Evolutionary conservation across 2,329 filamentous ascomycete genomes (phyloP).

Genomic region (Blumeriella jaapii): DNA sequence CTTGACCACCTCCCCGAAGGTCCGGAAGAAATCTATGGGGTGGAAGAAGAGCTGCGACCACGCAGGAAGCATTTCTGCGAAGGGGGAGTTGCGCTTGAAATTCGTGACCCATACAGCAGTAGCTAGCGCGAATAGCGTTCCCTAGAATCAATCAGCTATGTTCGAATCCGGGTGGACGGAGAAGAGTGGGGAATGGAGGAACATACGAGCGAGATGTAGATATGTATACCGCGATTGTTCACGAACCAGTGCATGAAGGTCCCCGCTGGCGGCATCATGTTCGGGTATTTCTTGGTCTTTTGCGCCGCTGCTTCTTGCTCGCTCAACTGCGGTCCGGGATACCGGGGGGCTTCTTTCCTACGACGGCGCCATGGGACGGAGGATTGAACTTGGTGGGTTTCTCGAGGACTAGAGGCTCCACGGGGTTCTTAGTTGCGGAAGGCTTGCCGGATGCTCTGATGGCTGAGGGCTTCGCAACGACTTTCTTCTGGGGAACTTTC

Average conservation of each 20-base stretch:
- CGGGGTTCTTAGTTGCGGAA: too few relatives aligned
- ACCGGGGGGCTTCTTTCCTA: conserved; percentile 46
- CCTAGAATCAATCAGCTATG: conserved; percentile 12
- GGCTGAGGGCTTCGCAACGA: neutral
- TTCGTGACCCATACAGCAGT: conserved; percentile 64
- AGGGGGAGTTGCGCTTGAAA: conserved; percentile 70
- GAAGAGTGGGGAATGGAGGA: neutral
- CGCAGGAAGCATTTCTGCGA: conserved; percentile 64
- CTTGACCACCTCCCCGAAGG: conserved; percentile 60
- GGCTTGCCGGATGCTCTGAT: conserved; percentile 4
- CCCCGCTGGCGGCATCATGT: conserved; percentile 76
- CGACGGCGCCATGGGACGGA: conserved; percentile 76
- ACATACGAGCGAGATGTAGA: conserved; percentile 72
- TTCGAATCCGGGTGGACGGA: neutral
- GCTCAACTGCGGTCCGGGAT: conserved; percentile 58
- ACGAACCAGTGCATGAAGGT: conserved; percentile 79
- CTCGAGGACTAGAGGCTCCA: conserved; percentile 60
- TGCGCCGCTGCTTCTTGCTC: conserved; percentile 55
- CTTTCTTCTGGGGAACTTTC: conserved; percentile 19
- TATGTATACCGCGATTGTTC: conserved; percentile 63
- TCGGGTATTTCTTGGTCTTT: conserved; percentile 65
- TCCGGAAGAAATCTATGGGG: conserved; percentile 54
- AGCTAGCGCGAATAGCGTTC: conserved; percentile 41
- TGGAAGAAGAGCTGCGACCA: conserved; percentile 56
- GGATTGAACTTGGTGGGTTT: conserved; percentile 86